Evolutionary conservation across 257 asterid genomes (phyloP).

Genomic region (Przewalskia tangutica): DNA sequence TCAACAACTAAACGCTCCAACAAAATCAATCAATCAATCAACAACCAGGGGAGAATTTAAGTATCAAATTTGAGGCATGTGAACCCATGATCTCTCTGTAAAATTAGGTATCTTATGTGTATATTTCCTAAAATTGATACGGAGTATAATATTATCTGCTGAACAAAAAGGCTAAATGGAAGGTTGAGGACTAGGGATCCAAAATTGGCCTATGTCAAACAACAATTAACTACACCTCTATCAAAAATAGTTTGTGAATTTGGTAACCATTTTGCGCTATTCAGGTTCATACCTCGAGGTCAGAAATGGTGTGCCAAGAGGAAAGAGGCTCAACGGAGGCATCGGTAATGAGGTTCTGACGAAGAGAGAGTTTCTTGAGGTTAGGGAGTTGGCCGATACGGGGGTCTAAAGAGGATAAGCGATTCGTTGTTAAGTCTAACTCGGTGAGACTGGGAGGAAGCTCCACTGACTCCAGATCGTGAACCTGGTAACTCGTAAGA

Average conservation of each 20-base stretch:
- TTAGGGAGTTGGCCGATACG: constrained; percentile 63
- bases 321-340: constrained; percentile 57
- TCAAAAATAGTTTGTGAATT: not conserved
- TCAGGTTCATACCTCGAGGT: constrained; percentile 43
- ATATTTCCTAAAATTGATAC: too few relatives aligned
- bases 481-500: constrained; percentile 87
- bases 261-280: not conserved
- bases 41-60: not conserved
- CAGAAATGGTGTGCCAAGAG: constrained; percentile 52
- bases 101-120: too few relatives aligned
- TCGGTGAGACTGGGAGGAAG: constrained; percentile 55
- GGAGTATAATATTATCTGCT: too few relatives aligned
- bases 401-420: constrained; percentile 69
- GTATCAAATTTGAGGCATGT: too few relatives aligned
- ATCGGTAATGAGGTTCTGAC: constrained; percentile 73
- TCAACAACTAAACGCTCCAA: not conserved
- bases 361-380: constrained; percentile 82
- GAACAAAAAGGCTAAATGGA: too few relatives aligned
- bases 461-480: constrained; percentile 69
- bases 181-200: too few relatives aligned
- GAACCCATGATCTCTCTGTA: too few relatives aligned
- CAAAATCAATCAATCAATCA: not conserved
- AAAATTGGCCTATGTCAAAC: too few relatives aligned
- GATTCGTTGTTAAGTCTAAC: constrained; percentile 83
- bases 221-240: too few relatives aligned